These are phyloP conservation scores for Periconia digitata DNA, from an alignment of 2,329 filamentous ascomycete species.

Conservation along the genomic window DNA sequence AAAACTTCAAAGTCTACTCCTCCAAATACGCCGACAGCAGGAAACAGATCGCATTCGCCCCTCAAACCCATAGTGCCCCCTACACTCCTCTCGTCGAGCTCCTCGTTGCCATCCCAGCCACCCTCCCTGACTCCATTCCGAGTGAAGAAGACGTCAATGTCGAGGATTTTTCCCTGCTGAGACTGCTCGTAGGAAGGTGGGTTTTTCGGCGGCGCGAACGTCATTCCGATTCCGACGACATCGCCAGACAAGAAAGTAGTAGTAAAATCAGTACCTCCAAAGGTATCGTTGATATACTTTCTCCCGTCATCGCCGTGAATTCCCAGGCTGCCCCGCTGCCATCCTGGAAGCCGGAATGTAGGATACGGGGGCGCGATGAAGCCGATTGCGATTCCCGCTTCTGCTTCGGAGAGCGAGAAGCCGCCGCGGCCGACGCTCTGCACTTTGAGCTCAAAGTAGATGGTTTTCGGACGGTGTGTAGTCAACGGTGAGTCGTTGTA, in stretches of 20 bases:
- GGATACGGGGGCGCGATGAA: conserved; percentile 76
- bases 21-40: conserved; percentile 71
- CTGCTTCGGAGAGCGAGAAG: conserved; percentile 39
- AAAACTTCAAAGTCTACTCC: conserved; percentile 68
- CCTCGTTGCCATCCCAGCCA: conserved; percentile 74
- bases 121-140: conserved; percentile 62
- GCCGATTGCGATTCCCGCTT: conserved; percentile 66
- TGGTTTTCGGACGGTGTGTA: conserved; percentile 54
- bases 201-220: conserved; percentile 49
- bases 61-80: conserved; percentile 66
- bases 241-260: conserved; percentile 64
- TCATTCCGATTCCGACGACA: conserved; percentile 72
- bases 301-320: conserved; percentile 82
- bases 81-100: conserved; percentile 66
- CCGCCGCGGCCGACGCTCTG: conserved; percentile 44
- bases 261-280: conserved; percentile 71
- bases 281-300: conserved; percentile 73
- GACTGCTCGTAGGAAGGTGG: conserved; percentile 36
- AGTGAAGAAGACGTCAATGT: conserved; percentile 70
- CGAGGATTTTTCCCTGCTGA: conserved; percentile 37
- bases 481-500: conserved; percentile 61
- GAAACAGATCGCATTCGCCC: conserved; percentile 70
- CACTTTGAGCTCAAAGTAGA: conserved; percentile 74
- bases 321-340: conserved; percentile 73
- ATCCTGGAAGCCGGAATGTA: conserved; percentile 74